Evolutionary conservation across 345 rosid species (phyloP).

Genomic region (Citropsis articulata): DNA sequence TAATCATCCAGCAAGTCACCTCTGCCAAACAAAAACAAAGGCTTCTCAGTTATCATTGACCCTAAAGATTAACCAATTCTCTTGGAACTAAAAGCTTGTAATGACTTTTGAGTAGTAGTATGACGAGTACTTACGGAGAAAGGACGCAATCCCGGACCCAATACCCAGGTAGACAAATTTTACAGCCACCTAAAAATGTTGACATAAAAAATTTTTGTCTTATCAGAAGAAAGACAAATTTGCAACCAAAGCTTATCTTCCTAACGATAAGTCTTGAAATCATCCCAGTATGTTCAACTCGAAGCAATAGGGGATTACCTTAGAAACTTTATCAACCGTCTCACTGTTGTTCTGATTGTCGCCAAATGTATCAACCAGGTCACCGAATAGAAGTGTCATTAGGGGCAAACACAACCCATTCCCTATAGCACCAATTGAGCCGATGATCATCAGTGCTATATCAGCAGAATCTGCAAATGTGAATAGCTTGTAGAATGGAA

Average conservation of each 20-base stretch:
- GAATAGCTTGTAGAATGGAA: conserved; percentile 74
- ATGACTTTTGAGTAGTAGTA: background rate
- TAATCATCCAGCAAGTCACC: conserved; percentile 83
- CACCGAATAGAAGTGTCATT: conserved; percentile 79
- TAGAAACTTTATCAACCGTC: conserved; percentile 42
- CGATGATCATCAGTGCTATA: conserved; percentile 55
- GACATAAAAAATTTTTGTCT: background rate
- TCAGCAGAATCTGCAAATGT: conserved; percentile 71
- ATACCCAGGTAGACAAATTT: conserved; percentile 77
- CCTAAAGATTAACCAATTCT: background rate
- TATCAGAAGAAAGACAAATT: background rate
- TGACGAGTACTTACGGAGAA: conserved; percentile 58
- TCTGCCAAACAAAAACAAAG: conserved; percentile 41
- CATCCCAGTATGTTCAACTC: background rate
- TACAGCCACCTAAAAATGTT: conserved; percentile 54
- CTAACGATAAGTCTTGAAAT: background rate
- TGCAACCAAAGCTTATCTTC: background rate
- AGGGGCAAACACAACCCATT: conserved; percentile 72
- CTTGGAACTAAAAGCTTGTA: background rate
- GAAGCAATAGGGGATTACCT: conserved; percentile 37
- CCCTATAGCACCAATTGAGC: conserved; percentile 65
- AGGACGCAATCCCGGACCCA: conserved; percentile 59
- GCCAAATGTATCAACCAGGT: conserved; percentile 60
- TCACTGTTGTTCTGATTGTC: conserved; percentile 42
- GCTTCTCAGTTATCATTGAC: conserved; percentile 1